Evolutionary conservation across 345 rosid species (phyloP), one percentile per base, ranked within the genome.

Genomic region (Trapa bicornis): DNA sequence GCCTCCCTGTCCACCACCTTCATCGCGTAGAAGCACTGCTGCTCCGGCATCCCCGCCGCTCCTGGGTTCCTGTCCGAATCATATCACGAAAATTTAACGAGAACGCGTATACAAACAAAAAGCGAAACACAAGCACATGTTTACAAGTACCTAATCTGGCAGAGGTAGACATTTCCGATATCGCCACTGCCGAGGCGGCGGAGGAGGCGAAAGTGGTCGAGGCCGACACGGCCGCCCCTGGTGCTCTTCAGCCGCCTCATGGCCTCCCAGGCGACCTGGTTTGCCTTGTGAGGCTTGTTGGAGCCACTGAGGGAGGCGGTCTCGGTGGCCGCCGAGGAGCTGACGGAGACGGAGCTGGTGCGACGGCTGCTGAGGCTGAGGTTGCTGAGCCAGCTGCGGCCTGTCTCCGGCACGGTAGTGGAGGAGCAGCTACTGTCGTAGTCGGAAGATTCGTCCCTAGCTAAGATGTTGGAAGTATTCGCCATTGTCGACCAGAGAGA

Each of bases 1-100:
- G 97, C 96, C 54, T 88, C 98, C 65, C 82, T 85, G 65, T 89
- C 98, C 36, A 93, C 98, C 62, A 92, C 98, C 78, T 93, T 93
- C 92, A 93, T 84, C 2, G 98, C 97, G 58, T 93, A 93, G 70
- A 80, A 76, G 66, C 93, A 68, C 80, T 71, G 81, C 38, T 58
- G 63, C 63, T 45, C 83, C 66, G 12, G 86, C 84, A 78, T 79
- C 32, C 43, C 66, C 10, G 66, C 66, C 22, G 66, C 43, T 16
- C 43, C 66, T 12, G 66, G 45, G 12, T 58, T 58, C 63, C 63
- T 58, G 47, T 3, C 11, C 66, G 32, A 14, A 33, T 22, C 5
- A 11, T 9, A 63, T 14, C 38, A 37, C 29, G 22, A 50, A 15
- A 50, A 50, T 50, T 50, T 56, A 22, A 22, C 29, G 29, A 22